These are phyloP conservation scores for Eleusine coracana DNA, from an alignment of 176 grass and related monocot species.

Conservation along the genomic window DNA sequence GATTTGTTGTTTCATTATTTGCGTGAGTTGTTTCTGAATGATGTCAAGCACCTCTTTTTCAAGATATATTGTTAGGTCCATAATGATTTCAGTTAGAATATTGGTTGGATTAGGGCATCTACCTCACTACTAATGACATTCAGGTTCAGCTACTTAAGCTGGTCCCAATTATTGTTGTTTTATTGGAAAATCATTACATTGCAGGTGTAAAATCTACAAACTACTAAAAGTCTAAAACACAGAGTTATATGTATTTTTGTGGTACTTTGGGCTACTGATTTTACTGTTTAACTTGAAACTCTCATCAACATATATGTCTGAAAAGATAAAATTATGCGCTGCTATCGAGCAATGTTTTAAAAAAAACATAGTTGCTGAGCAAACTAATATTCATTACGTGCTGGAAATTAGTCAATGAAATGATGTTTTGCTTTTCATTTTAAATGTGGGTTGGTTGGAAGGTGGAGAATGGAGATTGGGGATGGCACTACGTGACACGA, in stretches of 20 bases:
- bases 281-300: not conserved
- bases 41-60: slow-evolving; percentile 19
- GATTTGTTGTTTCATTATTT: slow-evolving; percentile 26
- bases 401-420: not conserved
- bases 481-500: slow-evolving; percentile 26
- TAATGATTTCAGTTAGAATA: slow-evolving; percentile 12
- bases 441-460: slow-evolving; percentile 34
- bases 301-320: not conserved
- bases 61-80: slow-evolving; percentile 20
- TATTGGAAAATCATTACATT: not conserved
- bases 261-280: not conserved
- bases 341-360: not conserved
- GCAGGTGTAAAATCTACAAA: not conserved
- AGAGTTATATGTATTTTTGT: not conserved
- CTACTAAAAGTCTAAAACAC: not conserved
- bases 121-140: slow-evolving; percentile 14
- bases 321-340: not conserved
- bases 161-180: not conserved
- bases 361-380: not conserved
- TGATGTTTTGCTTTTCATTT: slow-evolving; percentile 29
- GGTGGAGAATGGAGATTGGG: slow-evolving; percentile 29
- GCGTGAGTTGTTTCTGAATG: slow-evolving; percentile 7
- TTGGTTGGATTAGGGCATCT: slow-evolving; percentile 38
- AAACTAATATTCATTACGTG: slow-evolving; percentile 12
- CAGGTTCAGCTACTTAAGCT: slow-evolving; percentile 22